These are phyloP conservation scores for Curvularia sp. DNA, from an alignment of 2,329 filamentous ascomycete species.

Conservation along the genomic window DNA sequence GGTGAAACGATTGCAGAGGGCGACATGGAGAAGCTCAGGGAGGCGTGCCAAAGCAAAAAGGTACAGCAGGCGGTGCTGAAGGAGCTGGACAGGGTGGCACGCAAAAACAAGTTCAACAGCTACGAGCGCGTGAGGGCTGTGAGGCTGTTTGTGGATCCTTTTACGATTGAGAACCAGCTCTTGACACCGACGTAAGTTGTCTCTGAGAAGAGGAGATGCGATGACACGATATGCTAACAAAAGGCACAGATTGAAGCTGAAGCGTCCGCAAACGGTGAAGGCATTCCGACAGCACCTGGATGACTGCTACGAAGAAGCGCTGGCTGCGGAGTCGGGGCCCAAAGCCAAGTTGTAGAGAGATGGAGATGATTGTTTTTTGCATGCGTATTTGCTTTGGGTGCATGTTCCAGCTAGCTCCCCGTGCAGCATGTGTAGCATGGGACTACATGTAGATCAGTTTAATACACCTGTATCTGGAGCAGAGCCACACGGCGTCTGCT, in stretches of 20 bases:
- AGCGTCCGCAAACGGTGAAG: slow-evolving; percentile 72
- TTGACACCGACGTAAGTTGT: slow-evolving; percentile 81
- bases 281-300: slow-evolving; percentile 65
- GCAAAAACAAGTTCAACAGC: slow-evolving; percentile 86
- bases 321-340: slow-evolving; percentile 52
- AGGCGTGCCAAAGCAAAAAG: slow-evolving; percentile 71
- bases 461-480: slow-evolving; percentile 4
- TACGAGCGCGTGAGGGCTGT: slow-evolving; percentile 83
- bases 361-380: slow-evolving; percentile 43
- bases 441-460: slow-evolving; percentile 1
- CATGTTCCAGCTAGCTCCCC: background rate
- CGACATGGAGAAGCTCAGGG: slow-evolving; percentile 72
- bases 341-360: slow-evolving; percentile 57
- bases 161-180: slow-evolving; percentile 90
- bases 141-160: slow-evolving; percentile 82
- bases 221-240: slow-evolving; percentile 22
- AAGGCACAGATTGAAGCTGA: slow-evolving; percentile 68
- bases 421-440: slow-evolving; percentile 4
- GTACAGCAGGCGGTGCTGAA: slow-evolving; percentile 78
- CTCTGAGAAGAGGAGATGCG: background rate
- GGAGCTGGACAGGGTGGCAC: slow-evolving; percentile 79
- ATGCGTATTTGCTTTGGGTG: slow-evolving; percentile 1
- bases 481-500: background rate
- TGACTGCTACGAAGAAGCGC: slow-evolving; percentile 66
- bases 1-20: slow-evolving; percentile 68